phyloP scores from a whole-genome alignment of 345 rosid species.

The Bretschneidera sinensis region DNA sequence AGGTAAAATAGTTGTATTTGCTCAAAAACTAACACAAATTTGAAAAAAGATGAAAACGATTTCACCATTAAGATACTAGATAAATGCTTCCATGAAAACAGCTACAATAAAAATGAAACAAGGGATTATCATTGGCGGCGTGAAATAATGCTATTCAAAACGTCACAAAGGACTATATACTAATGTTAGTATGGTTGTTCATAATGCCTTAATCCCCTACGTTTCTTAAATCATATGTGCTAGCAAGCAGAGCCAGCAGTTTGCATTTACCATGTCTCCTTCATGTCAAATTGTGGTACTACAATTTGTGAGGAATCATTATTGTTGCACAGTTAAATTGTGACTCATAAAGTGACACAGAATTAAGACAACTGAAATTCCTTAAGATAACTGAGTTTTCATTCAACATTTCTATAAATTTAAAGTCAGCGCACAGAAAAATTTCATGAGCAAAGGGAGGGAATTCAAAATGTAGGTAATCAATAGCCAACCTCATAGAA shows the following conservation, averaged over 20 bases:
- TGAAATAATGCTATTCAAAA: too few relatives aligned
- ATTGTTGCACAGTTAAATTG: background rate
- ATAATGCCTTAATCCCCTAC: background rate
- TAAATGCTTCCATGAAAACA: background rate
- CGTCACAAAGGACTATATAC: too few relatives aligned
- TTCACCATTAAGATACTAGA: too few relatives aligned
- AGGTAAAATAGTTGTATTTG: background rate
- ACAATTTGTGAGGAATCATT: too few relatives aligned
- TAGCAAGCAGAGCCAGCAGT: background rate
- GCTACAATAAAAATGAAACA: background rate
- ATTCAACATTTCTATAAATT: background rate
- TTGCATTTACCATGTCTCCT: too few relatives aligned
- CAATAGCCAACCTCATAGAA: conserved; percentile 63
- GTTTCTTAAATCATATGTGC: background rate
- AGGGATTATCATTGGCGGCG: too few relatives aligned
- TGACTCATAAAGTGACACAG: background rate
- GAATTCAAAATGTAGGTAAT: conserved; percentile 1
- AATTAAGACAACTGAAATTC: background rate
- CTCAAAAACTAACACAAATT: background rate
- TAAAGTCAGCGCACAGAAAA: background rate
- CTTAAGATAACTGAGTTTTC: background rate
- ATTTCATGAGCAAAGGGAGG: background rate
- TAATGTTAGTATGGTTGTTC: too few relatives aligned
- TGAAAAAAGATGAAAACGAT: too few relatives aligned
- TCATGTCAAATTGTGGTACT: too few relatives aligned